Conservation (phyloP, 495 filamentous ascomycete species). For the Tuber calosporum region DNA sequence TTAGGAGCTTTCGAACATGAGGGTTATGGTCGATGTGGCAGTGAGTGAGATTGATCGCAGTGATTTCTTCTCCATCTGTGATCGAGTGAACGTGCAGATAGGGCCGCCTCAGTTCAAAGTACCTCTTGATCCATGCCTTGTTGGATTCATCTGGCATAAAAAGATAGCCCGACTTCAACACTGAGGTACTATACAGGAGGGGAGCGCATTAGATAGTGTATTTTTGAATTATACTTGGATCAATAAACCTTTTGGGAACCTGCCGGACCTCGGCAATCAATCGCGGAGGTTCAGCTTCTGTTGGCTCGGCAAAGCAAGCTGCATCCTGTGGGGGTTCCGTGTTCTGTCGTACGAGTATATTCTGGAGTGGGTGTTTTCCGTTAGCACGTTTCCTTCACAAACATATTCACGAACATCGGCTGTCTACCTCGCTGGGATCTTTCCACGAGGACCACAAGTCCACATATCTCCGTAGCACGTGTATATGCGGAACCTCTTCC, state of each 20-base stretch:
- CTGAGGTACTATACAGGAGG: slow-evolving; percentile 45
- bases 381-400: slow-evolving; percentile 20
- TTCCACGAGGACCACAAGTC: slow-evolving; percentile 70
- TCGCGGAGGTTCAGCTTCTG: slow-evolving; percentile 40
- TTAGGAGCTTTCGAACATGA: slow-evolving; percentile 69
- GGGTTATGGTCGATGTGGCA: slow-evolving; percentile 80
- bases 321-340: slow-evolving; percentile 67
- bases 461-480: slow-evolving; percentile 58
- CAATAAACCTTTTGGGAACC: slow-evolving; percentile 42
- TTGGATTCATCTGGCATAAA: slow-evolving; percentile 66
- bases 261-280: slow-evolving; percentile 44
- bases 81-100: slow-evolving; percentile 84
- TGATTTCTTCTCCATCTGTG: slow-evolving; percentile 80
- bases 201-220: slow-evolving; percentile 38
- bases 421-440: slow-evolving; percentile 55
- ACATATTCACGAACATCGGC: background rate
- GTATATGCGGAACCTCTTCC: slow-evolving; percentile 35
- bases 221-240: slow-evolving; percentile 17
- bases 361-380: slow-evolving; percentile 30
- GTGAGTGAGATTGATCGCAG: slow-evolving; percentile 76
- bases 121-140: slow-evolving; percentile 78
- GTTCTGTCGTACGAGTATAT: slow-evolving; percentile 67
- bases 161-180: slow-evolving; percentile 79
- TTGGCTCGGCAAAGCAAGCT: slow-evolving; percentile 44
- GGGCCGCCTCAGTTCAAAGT: slow-evolving; percentile 83